These are phyloP conservation scores for Penicillium sumatraense DNA, from an alignment of 2,329 filamentous ascomycete genomes.

Conservation along the genomic window DNA sequence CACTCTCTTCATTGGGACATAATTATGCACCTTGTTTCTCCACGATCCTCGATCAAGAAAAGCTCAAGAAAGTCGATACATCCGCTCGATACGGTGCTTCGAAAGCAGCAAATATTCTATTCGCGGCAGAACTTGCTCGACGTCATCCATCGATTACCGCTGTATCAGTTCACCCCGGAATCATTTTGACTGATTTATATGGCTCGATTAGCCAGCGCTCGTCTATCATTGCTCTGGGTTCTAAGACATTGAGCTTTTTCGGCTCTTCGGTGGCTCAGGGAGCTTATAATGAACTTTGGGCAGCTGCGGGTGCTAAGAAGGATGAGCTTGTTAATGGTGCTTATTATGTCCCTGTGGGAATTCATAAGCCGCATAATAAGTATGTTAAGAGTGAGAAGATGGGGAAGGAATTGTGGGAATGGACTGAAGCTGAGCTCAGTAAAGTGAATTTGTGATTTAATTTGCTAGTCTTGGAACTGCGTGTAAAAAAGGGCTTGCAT, in stretches of 20 bases:
- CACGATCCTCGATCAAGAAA: constrained; percentile 35
- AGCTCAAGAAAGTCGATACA: constrained; percentile 35
- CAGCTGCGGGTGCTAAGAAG: constrained; percentile 30
- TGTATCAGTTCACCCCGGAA: constrained; percentile 54
- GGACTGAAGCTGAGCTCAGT: constrained; percentile 37
- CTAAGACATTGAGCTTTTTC: constrained; percentile 19
- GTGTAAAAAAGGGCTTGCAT: no score
- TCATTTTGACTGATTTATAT: constrained; percentile 42
- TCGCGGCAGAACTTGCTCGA: constrained; percentile 46
- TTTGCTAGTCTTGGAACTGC: neutral
- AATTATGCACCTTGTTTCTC: constrained; percentile 30
- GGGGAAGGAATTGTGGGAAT: constrained; percentile 38
- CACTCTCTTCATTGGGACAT: constrained; percentile 37
- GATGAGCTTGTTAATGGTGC: constrained; percentile 31
- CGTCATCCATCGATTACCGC: constrained; percentile 38
- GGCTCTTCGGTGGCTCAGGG: constrained; percentile 27
- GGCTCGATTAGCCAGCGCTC: constrained; percentile 19
- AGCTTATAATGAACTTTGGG: constrained; percentile 36
- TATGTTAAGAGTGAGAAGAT: constrained; percentile 30
- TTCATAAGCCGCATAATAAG: constrained; percentile 29
- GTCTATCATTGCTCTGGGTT: constrained; percentile 7
- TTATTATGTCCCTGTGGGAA: constrained; percentile 38
- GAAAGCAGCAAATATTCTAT: constrained; percentile 53
- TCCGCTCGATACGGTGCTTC: constrained; percentile 48
- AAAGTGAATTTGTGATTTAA: constrained; percentile 2